These are phyloP conservation scores for Berkeleyomyces rouxiae DNA, from an alignment of 2,329 filamentous ascomycete genomes.

Conservation along the genomic window DNA sequence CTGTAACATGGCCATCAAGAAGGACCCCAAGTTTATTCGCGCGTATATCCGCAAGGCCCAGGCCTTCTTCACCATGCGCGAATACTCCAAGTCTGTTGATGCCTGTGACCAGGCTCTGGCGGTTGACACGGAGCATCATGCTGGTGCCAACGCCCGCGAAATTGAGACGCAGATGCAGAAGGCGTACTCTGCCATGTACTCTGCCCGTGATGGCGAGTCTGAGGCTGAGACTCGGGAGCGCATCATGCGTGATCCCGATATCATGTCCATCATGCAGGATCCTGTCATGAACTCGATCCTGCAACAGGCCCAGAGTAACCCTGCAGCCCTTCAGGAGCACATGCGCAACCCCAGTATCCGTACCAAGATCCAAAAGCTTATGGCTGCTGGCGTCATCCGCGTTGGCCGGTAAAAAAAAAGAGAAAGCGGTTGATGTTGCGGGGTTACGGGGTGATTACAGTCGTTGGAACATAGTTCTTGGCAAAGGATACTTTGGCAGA, in stretches of 20 bases:
- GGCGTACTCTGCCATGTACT: constrained; percentile 77
- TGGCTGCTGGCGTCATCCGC: constrained; percentile 82
- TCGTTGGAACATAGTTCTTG: neutral
- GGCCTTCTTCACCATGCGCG: constrained; percentile 91
- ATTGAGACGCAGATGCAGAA: constrained; percentile 92
- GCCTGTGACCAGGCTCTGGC: constrained; percentile 65
- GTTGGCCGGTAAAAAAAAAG: constrained; percentile 35
- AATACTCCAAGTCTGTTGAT: constrained; percentile 90
- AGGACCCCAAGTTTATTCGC: constrained; percentile 80
- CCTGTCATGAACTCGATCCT: constrained; percentile 96
- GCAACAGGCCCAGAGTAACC: constrained; percentile 89
- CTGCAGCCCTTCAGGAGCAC: constrained; percentile 84
- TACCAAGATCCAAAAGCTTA: constrained; percentile 84
- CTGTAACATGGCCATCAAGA: constrained; percentile 80
- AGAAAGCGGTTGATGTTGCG: neutral
- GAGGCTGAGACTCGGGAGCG: constrained; percentile 91
- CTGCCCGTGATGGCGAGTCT: constrained; percentile 79
- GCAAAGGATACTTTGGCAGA: neutral
- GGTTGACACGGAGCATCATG: constrained; percentile 53
- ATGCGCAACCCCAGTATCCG: constrained; percentile 83
- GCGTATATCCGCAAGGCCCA: constrained; percentile 95
- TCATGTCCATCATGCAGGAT: constrained; percentile 82
- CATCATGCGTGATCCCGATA: constrained; percentile 83
- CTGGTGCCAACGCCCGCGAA: constrained; percentile 68
- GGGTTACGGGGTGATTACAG: neutral